Base-by-base conservation (phyloP, 305 asterid genomes). In the Fraxinus nigra region DNA sequence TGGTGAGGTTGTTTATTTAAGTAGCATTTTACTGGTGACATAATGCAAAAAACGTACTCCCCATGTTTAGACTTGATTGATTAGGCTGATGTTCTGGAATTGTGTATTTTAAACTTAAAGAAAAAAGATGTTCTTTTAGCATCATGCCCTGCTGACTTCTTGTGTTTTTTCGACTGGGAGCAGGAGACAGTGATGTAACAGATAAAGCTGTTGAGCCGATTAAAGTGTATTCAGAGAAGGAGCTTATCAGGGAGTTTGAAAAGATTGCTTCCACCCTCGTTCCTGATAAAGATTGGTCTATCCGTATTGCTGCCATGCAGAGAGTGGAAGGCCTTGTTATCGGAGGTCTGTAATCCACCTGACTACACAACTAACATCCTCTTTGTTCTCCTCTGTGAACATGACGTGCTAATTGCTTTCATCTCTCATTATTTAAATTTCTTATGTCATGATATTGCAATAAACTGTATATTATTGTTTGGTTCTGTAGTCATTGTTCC, bases 231-330 rank as follows among this genome's bases (percentile, higher is more conserved):
- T 97, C 98, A 13, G 99, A 97, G 80, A 97, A 94, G 88, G 99
- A 97, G 91, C 93, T 97, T 82, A 85, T 88, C 78, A 91, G 97
- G 90, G 99, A 97, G 89, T 93, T 94, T 81, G 99, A 97, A 89
- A 97, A 97, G 96, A 89, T 97, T 85, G 90, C 94, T 83, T 90
- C 97, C 37, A 94, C 90, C 87, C 97, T 97, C 86, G 93, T 93
- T 79, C 99, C 99, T 37, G 99, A 97, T 28, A 97, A 97, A 86
- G 99, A 97, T 87, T 97, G 99, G 99, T 94, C 98, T 81, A 35
- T 93, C 61, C 98, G 99, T 67, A 94, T 94, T 83, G 89, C 97
- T 78, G 98, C 98, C 83, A 91, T 97, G 98, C 99, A 97, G 88
- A 93, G 97, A 90, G 86, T 94, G 72, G 99, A 97, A 84, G 97